Evolutionary conservation across 768 basidiomycete species (phyloP), one percentile per base, ranked within the genome.

Genomic region (Lyophyllum shimeji): DNA sequence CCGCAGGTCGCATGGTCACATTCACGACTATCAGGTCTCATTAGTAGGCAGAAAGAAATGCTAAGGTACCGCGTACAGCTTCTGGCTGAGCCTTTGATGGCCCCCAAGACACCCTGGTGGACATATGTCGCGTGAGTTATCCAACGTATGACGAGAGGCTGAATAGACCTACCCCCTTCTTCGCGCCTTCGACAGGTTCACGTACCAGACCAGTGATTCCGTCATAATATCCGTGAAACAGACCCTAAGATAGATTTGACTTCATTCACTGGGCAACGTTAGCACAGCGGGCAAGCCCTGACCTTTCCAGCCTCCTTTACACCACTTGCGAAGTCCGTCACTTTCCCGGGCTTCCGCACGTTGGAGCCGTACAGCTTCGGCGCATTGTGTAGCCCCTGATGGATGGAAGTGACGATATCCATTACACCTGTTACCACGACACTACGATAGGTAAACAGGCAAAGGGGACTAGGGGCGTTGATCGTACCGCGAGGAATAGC

Each of bases 301-400:
- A 76, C 77, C 73, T 80, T 81, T 15, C 76, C 81, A 11, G 72
- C 81, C 60, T 80, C 81, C 50, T 69, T 74, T 7, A 82, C 57
- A 0, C 81, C 81, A 58, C 70, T 74, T 9, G 59, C 62, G 48
- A 79, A 75, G 53, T 72, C 73, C 0, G 72, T 72, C n/a, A 82
- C 74, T 55, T 75, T 71, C 4, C 74, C 77, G 3, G 67, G 51
- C 51, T 71, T 57, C 7, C 81, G 69, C 7, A 77, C 71, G 48
- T 73, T 62, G 0, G 77, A 78, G 12, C 81, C 81, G 54, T 61
- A 60, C 15, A 61, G 52, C 45, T 70, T 70, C 1, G 79, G 76
- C 1, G 71, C 68, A 33, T 78, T 76, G 46, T 73, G 68, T 33
- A 82, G 70, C 0, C 80, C 80, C 55, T 81, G 76, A 39, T 80